phyloP scores from a whole-genome alignment of 2,329 filamentous ascomycete species.

The Colletotrichum sp. region DNA sequence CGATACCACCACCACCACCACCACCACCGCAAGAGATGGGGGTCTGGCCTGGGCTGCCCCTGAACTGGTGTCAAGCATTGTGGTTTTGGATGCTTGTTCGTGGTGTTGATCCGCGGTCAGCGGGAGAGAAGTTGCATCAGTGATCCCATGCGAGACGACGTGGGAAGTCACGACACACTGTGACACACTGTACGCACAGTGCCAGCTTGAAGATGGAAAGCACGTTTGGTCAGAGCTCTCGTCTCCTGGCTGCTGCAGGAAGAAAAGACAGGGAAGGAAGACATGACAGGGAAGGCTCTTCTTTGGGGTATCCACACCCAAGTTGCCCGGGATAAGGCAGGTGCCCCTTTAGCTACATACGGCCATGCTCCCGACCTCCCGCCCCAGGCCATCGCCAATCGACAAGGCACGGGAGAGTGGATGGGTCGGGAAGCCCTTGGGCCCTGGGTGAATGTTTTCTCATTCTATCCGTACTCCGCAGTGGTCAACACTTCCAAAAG shows the following conservation, averaged over 20 bases:
- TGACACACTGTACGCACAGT: background rate
- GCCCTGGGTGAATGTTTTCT: background rate
- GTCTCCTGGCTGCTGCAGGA: background rate
- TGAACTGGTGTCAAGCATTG: background rate
- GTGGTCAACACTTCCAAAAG: background rate
- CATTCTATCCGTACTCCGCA: background rate
- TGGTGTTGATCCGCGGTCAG: background rate
- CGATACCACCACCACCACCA: background rate
- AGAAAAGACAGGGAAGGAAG: background rate
- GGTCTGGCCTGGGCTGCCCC: background rate
- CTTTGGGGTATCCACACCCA: background rate
- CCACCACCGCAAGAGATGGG: background rate
- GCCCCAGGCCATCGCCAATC: background rate
- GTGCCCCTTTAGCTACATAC: constrained; percentile 8
- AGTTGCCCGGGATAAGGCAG: background rate
- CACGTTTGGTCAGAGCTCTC: constrained; percentile 5
- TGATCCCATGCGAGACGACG: background rate
- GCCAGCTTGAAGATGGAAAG: background rate
- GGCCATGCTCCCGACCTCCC: background rate
- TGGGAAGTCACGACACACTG: background rate
- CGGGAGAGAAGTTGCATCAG: background rate
- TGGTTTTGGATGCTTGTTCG: background rate
- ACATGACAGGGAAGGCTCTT: background rate
- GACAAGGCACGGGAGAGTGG: background rate
- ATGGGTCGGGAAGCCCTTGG: background rate